Evolutionary conservation across 768 basidiomycete genomes (phyloP).

Genomic region (Lepiota venenata): DNA sequence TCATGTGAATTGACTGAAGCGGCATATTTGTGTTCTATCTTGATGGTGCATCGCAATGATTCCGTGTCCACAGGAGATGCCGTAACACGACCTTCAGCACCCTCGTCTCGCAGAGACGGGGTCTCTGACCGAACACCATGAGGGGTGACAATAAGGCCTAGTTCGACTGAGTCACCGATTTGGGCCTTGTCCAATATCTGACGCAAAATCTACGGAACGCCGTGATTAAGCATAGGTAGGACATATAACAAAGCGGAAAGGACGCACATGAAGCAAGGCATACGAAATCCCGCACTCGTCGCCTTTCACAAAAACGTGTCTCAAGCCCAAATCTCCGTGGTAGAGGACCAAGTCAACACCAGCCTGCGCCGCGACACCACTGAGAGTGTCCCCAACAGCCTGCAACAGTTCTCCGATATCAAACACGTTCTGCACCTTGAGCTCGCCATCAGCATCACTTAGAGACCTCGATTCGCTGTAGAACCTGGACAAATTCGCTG

Average conservation of each 20-base stretch:
- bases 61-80: conserved; percentile 26
- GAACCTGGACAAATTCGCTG: conserved; percentile 73
- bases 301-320: conserved; percentile 81
- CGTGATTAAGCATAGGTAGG: conserved; percentile 5
- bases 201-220: conserved; percentile 63
- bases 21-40: conserved; percentile 47
- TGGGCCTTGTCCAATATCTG: conserved; percentile 73
- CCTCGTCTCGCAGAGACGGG: conserved; percentile 16
- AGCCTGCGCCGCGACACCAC: conserved; percentile 76
- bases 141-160: conserved; percentile 63
- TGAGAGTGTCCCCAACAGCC: conserved; percentile 82
- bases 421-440: conserved; percentile 56
- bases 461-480: conserved; percentile 25
- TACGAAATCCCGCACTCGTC: conserved; percentile 84
- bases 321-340: conserved; percentile 86
- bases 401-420: conserved; percentile 92
- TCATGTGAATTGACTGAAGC: conserved; percentile 20
- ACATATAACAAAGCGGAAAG: conserved; percentile 16
- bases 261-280: conserved; percentile 79
- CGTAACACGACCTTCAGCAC: conserved; percentile 16
- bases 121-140: conserved; percentile 10
- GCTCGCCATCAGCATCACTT: conserved; percentile 9
- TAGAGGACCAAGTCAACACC: conserved; percentile 91
- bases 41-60: conserved; percentile 39
- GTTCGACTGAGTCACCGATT: conserved; percentile 78